Conservation (phyloP, 169 alveolate species). For the Babesia bovis region DNA sequence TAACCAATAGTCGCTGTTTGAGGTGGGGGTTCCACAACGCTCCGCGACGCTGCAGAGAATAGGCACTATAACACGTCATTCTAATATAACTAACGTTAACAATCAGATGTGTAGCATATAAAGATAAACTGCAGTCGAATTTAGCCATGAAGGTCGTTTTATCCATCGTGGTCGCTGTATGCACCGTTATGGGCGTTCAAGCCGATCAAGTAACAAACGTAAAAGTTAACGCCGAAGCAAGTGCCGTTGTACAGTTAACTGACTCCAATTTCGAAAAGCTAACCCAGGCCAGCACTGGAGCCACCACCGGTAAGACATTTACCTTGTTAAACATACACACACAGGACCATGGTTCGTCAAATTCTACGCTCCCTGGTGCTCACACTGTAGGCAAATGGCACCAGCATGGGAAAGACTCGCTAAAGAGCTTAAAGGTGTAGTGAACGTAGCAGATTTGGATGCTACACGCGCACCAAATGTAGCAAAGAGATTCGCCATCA, state of each 20-base stretch:
- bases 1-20: background rate
- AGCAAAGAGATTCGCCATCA: slow-evolving; percentile 81
- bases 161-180: background rate
- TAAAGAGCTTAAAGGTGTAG: slow-evolving; percentile 77
- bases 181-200: slow-evolving; percentile 4
- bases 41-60: background rate
- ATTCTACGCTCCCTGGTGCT: slow-evolving; percentile 93
- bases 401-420: slow-evolving; percentile 94
- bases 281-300: slow-evolving; percentile 74
- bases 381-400: slow-evolving; percentile 86
- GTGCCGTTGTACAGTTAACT: slow-evolving; percentile 59
- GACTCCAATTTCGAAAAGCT: slow-evolving; percentile 71
- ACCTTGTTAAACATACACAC: background rate
- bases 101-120: too few species aligned
- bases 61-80: background rate
- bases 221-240: slow-evolving; percentile 27
- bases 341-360: slow-evolving; percentile 88
- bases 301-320: slow-evolving; percentile 65
- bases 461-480: slow-evolving; percentile 77
- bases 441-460: slow-evolving; percentile 81
- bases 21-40: slow-evolving; percentile 3
- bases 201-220: slow-evolving; percentile 8
- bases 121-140: too few species aligned
- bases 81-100: too few species aligned
- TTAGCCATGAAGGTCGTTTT: slow-evolving; percentile 2